Conservation (phyloP, 768 basidiomycete genomes). For the Mycena belliarum region DNA sequence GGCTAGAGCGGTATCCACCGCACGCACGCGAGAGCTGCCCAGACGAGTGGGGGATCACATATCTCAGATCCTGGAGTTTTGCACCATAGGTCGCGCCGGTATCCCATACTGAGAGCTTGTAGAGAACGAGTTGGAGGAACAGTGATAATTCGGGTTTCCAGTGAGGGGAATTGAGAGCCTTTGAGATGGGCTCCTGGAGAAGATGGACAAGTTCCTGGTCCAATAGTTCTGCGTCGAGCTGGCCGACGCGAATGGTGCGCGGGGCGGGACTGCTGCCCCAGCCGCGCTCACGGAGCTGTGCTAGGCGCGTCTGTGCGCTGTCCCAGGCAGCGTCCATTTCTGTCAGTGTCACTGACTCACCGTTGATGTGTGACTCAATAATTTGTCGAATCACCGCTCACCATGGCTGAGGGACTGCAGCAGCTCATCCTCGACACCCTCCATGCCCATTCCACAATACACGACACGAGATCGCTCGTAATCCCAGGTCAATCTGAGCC, state of each 20-base stretch:
- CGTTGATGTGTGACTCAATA: not conserved
- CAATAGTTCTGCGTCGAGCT: constrained; percentile 88
- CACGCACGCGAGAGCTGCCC: constrained; percentile 38
- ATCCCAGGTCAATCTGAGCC: constrained; percentile 62
- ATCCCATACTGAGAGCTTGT: constrained; percentile 84
- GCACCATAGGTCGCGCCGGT: constrained; percentile 81
- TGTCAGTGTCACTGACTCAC: too few species aligned
- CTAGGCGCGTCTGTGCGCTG: constrained; percentile 54
- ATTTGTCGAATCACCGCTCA: constrained; percentile 2
- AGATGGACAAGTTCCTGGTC: constrained; percentile 86
- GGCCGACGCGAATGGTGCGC: constrained; percentile 79
- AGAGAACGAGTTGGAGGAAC: constrained; percentile 68
- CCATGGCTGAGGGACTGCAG: constrained; percentile 80
- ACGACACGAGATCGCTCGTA: constrained; percentile 68
- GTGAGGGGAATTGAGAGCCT: constrained; percentile 57
- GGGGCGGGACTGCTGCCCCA: constrained; percentile 34
- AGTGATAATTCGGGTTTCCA: constrained; percentile 78
- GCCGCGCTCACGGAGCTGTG: constrained; percentile 42
- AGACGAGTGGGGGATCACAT: constrained; percentile 36
- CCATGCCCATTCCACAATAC: constrained; percentile 51
- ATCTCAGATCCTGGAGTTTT: constrained; percentile 76
- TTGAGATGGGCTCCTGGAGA: constrained; percentile 79
- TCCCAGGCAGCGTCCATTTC: constrained; percentile 62
- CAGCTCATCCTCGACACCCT: constrained; percentile 77
- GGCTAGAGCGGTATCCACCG: constrained; percentile 15